Conservation (phyloP, 2,329 filamentous ascomycete genomes). For the Sclerotinia subarctica region DNA sequence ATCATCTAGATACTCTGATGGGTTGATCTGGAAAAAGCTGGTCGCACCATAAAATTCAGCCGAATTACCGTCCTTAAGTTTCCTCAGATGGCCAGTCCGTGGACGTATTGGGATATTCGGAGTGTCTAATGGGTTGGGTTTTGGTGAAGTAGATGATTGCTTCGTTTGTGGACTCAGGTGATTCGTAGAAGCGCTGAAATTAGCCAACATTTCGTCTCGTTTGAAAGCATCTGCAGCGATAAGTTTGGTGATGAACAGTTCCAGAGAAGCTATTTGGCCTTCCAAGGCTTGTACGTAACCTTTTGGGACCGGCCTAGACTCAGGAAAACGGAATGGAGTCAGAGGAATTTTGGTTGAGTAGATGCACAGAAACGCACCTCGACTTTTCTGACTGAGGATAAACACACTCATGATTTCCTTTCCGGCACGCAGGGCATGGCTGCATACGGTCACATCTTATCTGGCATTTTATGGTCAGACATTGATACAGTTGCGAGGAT, state of each 20-base stretch:
- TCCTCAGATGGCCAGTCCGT: conserved; percentile 42
- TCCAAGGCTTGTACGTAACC: conserved; percentile 49
- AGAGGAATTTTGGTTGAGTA: background rate
- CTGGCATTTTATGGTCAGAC: conserved; percentile 25
- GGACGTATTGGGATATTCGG: conserved; percentile 33
- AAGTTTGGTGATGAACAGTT: conserved; percentile 46
- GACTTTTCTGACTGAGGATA: conserved; percentile 45
- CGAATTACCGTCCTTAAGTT: conserved; percentile 41
- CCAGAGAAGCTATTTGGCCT: conserved; percentile 46
- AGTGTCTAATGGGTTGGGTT: conserved; percentile 21
- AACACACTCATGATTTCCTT: conserved; percentile 43
- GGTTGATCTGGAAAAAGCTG: conserved; percentile 44
- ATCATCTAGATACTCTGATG: conserved; percentile 26
- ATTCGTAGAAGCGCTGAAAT: conserved; percentile 35
- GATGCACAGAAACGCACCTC: conserved; percentile 36
- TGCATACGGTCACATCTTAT: conserved; percentile 53
- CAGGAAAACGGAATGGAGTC: background rate
- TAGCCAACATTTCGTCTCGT: conserved; percentile 44
- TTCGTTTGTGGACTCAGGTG: conserved; percentile 19
- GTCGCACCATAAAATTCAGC: conserved; percentile 50
- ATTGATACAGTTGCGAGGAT: background rate
- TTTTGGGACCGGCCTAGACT: conserved; percentile 44
- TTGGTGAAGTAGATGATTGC: background rate
- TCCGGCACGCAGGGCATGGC: conserved; percentile 50
- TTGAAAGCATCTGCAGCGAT: conserved; percentile 42